phyloP scores from a whole-genome alignment of 768 basidiomycete genomes.

The Boletus subparvulus region DNA sequence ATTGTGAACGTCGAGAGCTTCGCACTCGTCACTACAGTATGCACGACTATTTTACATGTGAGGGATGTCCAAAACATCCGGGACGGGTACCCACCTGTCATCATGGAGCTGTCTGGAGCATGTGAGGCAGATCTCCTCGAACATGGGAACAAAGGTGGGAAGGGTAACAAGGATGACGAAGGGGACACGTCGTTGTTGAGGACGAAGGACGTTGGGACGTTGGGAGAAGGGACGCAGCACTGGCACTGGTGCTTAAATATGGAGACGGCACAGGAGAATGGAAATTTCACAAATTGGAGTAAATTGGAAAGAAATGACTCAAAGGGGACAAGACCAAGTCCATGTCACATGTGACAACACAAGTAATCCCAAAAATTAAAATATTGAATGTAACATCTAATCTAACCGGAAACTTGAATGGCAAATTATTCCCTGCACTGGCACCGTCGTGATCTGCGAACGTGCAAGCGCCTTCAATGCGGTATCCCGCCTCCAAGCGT shows the following conservation, averaged over 20 bases:
- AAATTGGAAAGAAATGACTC: slow-evolving; percentile 34
- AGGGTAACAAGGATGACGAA: neutral
- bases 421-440: neutral
- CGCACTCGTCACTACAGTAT: slow-evolving; percentile 72
- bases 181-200: slow-evolving; percentile 3
- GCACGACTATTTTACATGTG: slow-evolving; percentile 47
- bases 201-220: slow-evolving; percentile 17
- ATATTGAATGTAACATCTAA: slow-evolving; percentile 8
- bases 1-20: slow-evolving; percentile 52
- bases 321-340: slow-evolving; percentile 28
- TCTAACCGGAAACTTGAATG: neutral
- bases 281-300: slow-evolving; percentile 35
- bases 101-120: slow-evolving; percentile 66
- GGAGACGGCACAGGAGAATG: slow-evolving; percentile 38
- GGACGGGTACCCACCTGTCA: slow-evolving; percentile 52
- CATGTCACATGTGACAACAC: slow-evolving; percentile 27
- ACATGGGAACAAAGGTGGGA: slow-evolving; percentile 46
- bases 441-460: slow-evolving; percentile 1
- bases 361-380: neutral
- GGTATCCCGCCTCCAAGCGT: neutral
- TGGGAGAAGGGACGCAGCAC: slow-evolving; percentile 19
- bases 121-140: slow-evolving; percentile 74
- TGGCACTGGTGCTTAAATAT: slow-evolving; percentile 32
- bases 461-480: slow-evolving; percentile 12
- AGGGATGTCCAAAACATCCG: slow-evolving; percentile 12